Evolutionary conservation across 2,329 filamentous ascomycete genomes (phyloP).

Genomic region (Phyllosticta ampelicida): DNA sequence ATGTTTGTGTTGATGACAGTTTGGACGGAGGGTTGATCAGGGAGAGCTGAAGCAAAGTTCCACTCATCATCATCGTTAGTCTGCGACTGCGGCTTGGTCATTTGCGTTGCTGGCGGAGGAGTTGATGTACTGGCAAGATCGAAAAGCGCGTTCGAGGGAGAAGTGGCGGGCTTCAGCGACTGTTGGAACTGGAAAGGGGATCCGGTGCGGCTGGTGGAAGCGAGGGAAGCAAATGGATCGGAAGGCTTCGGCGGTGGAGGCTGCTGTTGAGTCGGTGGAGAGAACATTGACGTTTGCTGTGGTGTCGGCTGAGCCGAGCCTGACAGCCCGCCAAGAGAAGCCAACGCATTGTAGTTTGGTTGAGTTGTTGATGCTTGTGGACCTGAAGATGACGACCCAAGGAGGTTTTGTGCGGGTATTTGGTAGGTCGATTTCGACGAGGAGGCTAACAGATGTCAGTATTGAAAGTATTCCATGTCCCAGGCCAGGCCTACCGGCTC

Average conservation of each 20-base stretch:
- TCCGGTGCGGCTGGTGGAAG: slow-evolving; percentile 39
- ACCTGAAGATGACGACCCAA: slow-evolving; percentile 32
- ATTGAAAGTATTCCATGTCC: neutral
- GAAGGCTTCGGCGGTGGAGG: slow-evolving; percentile 24
- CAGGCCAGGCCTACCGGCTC: slow-evolving; percentile 17
- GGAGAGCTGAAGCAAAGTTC: slow-evolving; percentile 82
- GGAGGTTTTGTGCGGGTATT: slow-evolving; percentile 48
- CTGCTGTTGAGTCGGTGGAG: slow-evolving; percentile 26
- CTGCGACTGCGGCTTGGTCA: slow-evolving; percentile 15
- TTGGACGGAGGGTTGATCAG: slow-evolving; percentile 52
- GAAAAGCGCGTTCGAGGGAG: slow-evolving; percentile 22
- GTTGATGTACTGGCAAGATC: slow-evolving; percentile 22
- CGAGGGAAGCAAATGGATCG: slow-evolving; percentile 53
- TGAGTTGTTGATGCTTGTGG: slow-evolving; percentile 36
- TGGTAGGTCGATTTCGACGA: slow-evolving; percentile 31
- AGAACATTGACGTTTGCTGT: slow-evolving; percentile 28
- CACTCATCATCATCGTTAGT: slow-evolving; percentile 93
- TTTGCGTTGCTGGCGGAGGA: neutral
- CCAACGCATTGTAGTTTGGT: slow-evolving; percentile 48
- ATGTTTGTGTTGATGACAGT: slow-evolving; percentile 60
- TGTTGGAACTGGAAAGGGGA: slow-evolving; percentile 41
- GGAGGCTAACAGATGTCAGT: slow-evolving; percentile 1
- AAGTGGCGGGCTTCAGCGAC: slow-evolving; percentile 26
- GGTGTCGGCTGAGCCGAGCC: slow-evolving; percentile 32
- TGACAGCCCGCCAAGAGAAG: slow-evolving; percentile 36